Base-by-base conservation (phyloP, 2,329 filamentous ascomycete species). In the Trichoderma sp. region DNA sequence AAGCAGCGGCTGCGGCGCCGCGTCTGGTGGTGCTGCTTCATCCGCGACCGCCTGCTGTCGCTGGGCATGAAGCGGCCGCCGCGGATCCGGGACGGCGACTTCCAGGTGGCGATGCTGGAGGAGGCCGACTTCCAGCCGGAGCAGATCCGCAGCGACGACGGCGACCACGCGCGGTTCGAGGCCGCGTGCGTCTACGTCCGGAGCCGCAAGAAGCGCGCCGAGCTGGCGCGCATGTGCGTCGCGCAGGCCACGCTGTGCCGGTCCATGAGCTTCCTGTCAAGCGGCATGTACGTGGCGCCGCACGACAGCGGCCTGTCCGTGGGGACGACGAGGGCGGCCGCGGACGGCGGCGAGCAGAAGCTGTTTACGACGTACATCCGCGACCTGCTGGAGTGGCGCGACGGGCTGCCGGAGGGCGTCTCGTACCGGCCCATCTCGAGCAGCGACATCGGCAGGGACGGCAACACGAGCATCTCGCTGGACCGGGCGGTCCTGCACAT, bases 1-100 rank as follows among this genome's bases (percentile, higher is more conserved):
- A 63, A 34, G 26, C 60, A 63, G 28, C 54, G 60, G 15, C 60
- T 63, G 26, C 60, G 60, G 1, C 60, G 60, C 0, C 60, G 60
- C 7, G 60, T 63, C 26, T 63, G 60, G 60, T 63, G 60, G 60
- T 63, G 60, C 41, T 63, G 60, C 41, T 63, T 63, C 60, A 63
- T 55, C n/a, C 60, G 60, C 50, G 60, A 63, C n/a, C 60, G 60
- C 5, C 50, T 63, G 41, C 28, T 63, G 17, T 63, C 60, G 1
- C 50, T 63, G 7, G 60, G 60, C 41, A 63, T 63, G 60, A 63
- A 47, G 60, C 60, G 60, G 1, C 50, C 47, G 6, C 60, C 60
- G 1, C 60, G 60, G 3, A 63, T 63, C 50, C 55, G 55, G 26
- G 60, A 63, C 28, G 50, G 60, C 50, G 60, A 63, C 14, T 63